Conservation (phyloP, 257 asterid species). For the Solanum pinnatisectum region DNA sequence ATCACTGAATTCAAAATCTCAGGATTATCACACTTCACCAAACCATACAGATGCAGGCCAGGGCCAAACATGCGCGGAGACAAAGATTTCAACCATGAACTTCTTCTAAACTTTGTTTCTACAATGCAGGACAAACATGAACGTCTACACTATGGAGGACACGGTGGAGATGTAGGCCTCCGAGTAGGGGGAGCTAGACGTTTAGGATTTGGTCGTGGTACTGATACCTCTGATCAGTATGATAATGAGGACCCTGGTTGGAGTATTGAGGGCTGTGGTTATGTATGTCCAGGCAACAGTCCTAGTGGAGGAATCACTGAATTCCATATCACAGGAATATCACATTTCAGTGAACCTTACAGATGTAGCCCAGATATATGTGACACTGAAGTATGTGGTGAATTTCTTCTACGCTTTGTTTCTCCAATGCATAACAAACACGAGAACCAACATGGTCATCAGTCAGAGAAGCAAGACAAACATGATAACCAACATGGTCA, state of each 20-base stretch:
- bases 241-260: background rate
- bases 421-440: background rate
- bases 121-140: background rate
- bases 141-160: background rate
- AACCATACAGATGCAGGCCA: background rate
- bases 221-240: background rate
- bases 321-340: background rate
- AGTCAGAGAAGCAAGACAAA: background rate
- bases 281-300: background rate
- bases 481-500: background rate
- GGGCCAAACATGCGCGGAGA: background rate
- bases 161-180: background rate
- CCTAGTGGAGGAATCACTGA: background rate
- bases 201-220: background rate
- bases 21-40: background rate
- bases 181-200: background rate
- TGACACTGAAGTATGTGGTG: background rate
- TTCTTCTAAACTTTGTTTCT: background rate
- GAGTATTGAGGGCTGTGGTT: background rate
- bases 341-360: background rate
- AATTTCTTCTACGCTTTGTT: background rate
- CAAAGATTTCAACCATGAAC: background rate
- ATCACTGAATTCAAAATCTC: background rate
- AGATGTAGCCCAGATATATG: slow-evolving; percentile 1
- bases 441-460: background rate